phyloP scores from a whole-genome alignment of 2,329 filamentous ascomycete genomes.

The Sclerotinia glacialis region DNA sequence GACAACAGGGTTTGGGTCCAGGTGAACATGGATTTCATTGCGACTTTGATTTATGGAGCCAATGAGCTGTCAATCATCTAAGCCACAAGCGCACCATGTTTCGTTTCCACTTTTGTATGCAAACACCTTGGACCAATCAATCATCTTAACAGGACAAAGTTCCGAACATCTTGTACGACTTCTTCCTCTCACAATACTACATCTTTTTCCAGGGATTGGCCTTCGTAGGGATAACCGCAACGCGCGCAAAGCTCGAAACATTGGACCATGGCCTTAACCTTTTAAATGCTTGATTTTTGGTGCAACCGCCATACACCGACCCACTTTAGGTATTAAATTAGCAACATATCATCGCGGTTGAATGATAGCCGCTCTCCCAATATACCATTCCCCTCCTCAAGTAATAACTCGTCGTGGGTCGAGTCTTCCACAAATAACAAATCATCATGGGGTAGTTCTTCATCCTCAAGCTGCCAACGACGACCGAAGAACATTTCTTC shows the following conservation, averaged over 20 bases:
- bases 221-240: too few relatives aligned
- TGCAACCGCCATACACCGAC: background rate
- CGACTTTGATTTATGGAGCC: conserved; percentile 9
- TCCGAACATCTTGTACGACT: background rate
- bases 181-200: background rate
- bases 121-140: background rate
- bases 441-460: conserved; percentile 17
- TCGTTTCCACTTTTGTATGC: background rate
- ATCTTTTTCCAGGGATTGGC: background rate
- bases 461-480: conserved; percentile 8
- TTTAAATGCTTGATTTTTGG: background rate
- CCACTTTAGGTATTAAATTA: background rate
- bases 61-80: conserved; percentile 15
- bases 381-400: background rate
- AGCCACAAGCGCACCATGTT: background rate
- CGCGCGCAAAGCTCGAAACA: background rate
- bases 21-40: background rate
- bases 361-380: background rate
- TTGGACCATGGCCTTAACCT: background rate
- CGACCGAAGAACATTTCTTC: conserved; percentile 31
- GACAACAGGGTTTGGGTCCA: background rate
- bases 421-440: conserved; percentile 14
- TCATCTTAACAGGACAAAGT: background rate
- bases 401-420: background rate
- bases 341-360: conserved; percentile 9